These are phyloP conservation scores for Xylaria sp. DNA, from an alignment of 2,329 filamentous ascomycete species.

Conservation along the genomic window DNA sequence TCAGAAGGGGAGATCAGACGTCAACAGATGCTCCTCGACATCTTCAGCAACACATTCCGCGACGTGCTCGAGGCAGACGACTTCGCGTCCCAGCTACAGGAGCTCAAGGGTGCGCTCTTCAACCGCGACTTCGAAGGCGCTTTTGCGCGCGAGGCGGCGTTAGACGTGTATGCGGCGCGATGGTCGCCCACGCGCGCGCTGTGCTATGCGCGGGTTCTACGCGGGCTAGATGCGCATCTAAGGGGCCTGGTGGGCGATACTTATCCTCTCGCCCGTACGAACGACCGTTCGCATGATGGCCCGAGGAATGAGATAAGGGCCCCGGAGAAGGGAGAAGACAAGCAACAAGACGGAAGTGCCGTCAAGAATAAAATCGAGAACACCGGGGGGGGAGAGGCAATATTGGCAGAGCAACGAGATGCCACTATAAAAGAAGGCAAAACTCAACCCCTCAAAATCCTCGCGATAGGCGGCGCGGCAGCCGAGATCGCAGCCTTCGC, in stretches of 20 bases:
- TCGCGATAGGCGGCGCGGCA: constrained; percentile 66
- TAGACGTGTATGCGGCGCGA: constrained; percentile 85
- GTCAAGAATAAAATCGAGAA: no score
- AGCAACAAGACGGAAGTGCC: neutral
- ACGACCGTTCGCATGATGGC: neutral
- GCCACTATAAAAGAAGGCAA: neutral
- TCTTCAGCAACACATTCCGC: constrained; percentile 62
- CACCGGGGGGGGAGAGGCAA: neutral
- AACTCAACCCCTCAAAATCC: constrained; percentile 49
- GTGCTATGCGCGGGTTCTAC: constrained; percentile 74
- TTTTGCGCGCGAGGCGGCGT: constrained; percentile 72
- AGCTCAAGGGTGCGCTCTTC: constrained; percentile 86
- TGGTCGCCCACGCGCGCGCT: constrained; percentile 91
- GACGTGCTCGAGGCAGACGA: constrained; percentile 57
- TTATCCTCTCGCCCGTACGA: neutral
- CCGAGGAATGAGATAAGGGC: neutral
- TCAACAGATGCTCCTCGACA: constrained; percentile 42
- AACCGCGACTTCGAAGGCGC: constrained; percentile 84
- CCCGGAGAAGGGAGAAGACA: neutral
- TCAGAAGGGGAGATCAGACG: constrained; percentile 26
- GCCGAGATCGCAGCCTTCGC: constrained; percentile 69
- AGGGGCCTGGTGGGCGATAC: constrained; percentile 17
- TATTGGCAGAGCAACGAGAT: neutral
- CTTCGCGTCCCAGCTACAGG: constrained; percentile 72
- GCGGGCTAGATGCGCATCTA: constrained; percentile 46